phyloP scores from a whole-genome alignment of 225 moss, liverwort and hornwort genomes.

The Pleurozium schreberi region DNA sequence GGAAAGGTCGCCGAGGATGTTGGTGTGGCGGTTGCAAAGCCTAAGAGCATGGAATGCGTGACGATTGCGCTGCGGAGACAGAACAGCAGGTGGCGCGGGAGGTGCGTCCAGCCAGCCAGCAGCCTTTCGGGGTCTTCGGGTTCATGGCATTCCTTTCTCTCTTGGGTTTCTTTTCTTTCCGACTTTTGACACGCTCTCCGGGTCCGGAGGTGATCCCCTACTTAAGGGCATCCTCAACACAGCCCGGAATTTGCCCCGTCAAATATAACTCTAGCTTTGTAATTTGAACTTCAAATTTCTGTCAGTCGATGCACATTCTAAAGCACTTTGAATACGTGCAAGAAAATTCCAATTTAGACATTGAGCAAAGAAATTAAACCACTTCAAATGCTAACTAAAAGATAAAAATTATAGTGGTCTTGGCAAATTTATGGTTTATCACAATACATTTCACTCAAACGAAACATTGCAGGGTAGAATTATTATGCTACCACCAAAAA shows the following conservation, averaged over 20 bases:
- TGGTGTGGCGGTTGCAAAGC: not conserved
- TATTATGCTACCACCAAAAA: not conserved
- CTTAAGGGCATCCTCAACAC: no score
- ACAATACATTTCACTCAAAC: not conserved
- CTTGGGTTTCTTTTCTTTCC: not conserved
- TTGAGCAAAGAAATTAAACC: not conserved
- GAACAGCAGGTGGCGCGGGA: not conserved
- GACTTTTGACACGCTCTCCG: not conserved
- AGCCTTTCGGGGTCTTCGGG: not conserved
- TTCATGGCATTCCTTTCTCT: not conserved
- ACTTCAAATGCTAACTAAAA: no score
- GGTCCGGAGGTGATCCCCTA: no score
- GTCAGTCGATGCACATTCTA: not conserved
- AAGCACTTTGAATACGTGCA: no score
- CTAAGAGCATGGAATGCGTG: not conserved
- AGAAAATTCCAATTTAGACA: not conserved
- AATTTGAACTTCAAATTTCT: not conserved
- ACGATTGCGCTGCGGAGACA: not conserved
- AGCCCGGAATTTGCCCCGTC: no score
- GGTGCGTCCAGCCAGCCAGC: not conserved
- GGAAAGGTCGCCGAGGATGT: not conserved
- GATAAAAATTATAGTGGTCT: not conserved
- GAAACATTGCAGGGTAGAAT: no score
- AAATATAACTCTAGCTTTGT: no score
- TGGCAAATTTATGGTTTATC: rapidly evolving